phyloP scores from a whole-genome alignment of 2,329 filamentous ascomycete species.

The Emmonsia crescens region DNA sequence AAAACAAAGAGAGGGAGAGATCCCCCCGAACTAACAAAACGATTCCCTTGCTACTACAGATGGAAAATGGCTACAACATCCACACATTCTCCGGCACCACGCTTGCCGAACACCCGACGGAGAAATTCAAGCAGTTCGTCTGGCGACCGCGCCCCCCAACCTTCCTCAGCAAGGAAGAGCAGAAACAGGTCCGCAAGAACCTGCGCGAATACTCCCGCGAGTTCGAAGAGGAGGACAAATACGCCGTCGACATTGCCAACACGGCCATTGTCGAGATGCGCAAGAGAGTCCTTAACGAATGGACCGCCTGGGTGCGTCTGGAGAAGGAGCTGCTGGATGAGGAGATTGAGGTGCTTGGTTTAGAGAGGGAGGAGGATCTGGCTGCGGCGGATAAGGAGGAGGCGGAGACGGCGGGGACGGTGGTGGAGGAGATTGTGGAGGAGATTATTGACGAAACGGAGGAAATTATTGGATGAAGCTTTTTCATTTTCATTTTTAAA shows the following conservation, averaged over 20 bases:
- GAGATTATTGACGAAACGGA: slow-evolving; percentile 76
- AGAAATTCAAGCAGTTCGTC: slow-evolving; percentile 95
- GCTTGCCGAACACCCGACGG: slow-evolving; percentile 79
- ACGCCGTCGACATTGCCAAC: slow-evolving; percentile 88
- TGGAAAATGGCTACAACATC: slow-evolving; percentile 98
- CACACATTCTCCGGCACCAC: slow-evolving; percentile 92
- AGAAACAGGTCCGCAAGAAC: slow-evolving; percentile 96
- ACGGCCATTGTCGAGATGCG: slow-evolving; percentile 84
- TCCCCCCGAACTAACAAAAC: slow-evolving; percentile 11
- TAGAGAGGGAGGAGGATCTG: slow-evolving; percentile 54
- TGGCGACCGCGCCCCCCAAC: slow-evolving; percentile 89
- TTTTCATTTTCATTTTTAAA: neutral
- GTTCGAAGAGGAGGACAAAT: slow-evolving; percentile 91
- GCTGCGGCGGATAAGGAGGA: slow-evolving; percentile 40
- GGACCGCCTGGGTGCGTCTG: slow-evolving; percentile 70
- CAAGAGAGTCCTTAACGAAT: slow-evolving; percentile 73
- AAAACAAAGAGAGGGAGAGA: neutral
- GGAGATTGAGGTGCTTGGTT: slow-evolving; percentile 57
- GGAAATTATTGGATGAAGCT: slow-evolving; percentile 50
- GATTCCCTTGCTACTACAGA: slow-evolving; percentile 45
- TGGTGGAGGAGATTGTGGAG: slow-evolving; percentile 81
- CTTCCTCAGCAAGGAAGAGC: slow-evolving; percentile 92
- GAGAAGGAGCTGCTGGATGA: slow-evolving; percentile 61
- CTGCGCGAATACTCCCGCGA: slow-evolving; percentile 89
- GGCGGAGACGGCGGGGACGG: slow-evolving; percentile 56